A percentile compares a stretch with the other conserved stretches of the same genome.
Conservation (phyloP, 2,329 filamentous ascomycete genomes). For the Mariannaea sp. region DNA sequence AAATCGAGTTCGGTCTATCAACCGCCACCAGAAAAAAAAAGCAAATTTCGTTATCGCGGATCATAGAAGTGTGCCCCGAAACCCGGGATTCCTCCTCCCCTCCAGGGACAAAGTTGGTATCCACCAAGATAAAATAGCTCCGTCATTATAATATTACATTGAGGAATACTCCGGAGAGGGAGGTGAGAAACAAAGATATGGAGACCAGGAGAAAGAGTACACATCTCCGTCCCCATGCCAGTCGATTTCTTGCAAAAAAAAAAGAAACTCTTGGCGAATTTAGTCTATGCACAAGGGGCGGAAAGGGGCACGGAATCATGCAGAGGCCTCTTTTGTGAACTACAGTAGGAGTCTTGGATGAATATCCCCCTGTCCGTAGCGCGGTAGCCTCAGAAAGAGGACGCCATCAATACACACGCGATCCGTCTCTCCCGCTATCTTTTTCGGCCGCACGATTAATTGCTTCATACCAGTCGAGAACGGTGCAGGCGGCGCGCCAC, state of each 20-base stretch:
- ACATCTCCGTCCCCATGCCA: background rate
- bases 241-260: too few species aligned
- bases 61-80: background rate
- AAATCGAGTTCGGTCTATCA: too few species aligned
- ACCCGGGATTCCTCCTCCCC: background rate
- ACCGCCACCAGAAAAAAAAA: too few species aligned
- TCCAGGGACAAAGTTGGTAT: background rate
- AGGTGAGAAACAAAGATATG: background rate
- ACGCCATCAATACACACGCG: background rate
- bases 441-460: background rate
- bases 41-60: background rate
- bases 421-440: background rate
- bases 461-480: background rate
- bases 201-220: background rate
- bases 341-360: too few species aligned
- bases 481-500: background rate
- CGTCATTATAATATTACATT: background rate
- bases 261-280: too few species aligned
- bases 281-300: too few species aligned
- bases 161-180: too few species aligned
- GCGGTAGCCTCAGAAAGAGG: background rate
- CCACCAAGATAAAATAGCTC: background rate
- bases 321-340: too few species aligned
- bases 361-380: too few species aligned
- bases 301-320: too few species aligned